Evolutionary conservation across 805 yeast genomes (phyloP).

Genomic region (Suhomyces sp.): DNA sequence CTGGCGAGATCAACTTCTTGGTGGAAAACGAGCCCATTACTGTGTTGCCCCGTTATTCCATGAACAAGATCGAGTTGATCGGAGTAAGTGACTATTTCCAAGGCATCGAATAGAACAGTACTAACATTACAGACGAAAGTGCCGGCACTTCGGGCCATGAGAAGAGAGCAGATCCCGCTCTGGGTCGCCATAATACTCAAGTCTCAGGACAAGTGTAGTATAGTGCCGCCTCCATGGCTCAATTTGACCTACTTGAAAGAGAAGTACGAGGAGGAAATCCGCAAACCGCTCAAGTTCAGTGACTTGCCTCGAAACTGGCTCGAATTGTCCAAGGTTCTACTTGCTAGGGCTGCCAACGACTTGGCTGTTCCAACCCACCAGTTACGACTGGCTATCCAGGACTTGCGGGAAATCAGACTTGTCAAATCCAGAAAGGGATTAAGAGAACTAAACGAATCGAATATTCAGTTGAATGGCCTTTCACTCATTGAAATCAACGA

Average conservation of each 20-base stretch:
- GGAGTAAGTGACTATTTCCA: constrained; percentile 43
- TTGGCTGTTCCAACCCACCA: constrained; percentile 68
- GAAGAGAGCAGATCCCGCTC: constrained; percentile 67
- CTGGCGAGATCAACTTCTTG: constrained; percentile 76
- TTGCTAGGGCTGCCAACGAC: constrained; percentile 75
- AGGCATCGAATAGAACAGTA: neutral
- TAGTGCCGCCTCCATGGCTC: constrained; percentile 87
- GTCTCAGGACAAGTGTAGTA: constrained; percentile 80
- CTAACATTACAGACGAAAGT: constrained; percentile 39
- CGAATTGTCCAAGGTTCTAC: constrained; percentile 67
- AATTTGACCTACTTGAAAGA: constrained; percentile 49
- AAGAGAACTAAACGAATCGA: constrained; percentile 71
- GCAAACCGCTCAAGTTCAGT: constrained; percentile 57
- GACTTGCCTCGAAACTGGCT: constrained; percentile 86
- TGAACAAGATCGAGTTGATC: constrained; percentile 61
- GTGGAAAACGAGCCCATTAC: constrained; percentile 77
- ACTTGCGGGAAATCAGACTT: constrained; percentile 76
- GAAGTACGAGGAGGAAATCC: constrained; percentile 64
- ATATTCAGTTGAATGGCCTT: constrained; percentile 77
- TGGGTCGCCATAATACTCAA: constrained; percentile 87
- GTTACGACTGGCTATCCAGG: constrained; percentile 70
- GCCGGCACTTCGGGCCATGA: constrained; percentile 64
- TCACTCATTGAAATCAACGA: constrained; percentile 86
- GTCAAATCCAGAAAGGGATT: constrained; percentile 82
- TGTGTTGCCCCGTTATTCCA: constrained; percentile 74